Percentiles rank a stretch among this genome's conserved stretches.
Conservation (phyloP, 2,329 filamentous ascomycete genomes). For the Plectosphaerella sp. region DNA sequence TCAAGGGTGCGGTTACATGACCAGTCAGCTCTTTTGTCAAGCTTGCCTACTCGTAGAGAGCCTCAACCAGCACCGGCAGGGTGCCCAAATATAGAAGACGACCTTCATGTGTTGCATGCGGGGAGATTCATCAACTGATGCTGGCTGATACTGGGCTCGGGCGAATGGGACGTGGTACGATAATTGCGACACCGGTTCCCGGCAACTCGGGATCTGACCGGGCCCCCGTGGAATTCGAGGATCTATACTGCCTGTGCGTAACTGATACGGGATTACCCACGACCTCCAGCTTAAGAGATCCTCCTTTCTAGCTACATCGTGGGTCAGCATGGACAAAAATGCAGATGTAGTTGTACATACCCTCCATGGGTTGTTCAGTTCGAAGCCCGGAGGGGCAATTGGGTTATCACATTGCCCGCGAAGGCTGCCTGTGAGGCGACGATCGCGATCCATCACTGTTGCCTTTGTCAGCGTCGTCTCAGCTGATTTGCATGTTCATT, state of each 20-base stretch:
- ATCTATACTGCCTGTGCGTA: no score
- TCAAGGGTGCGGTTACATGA: slow-evolving; percentile 87
- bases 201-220: no score
- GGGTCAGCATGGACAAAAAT: slow-evolving; percentile 9
- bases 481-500: neutral
- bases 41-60: slow-evolving; percentile 87
- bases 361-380: slow-evolving; percentile 61
- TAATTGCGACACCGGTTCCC: no score
- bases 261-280: no score
- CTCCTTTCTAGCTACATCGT: slow-evolving; percentile 46
- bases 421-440: slow-evolving; percentile 53
- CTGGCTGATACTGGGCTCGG: no score
- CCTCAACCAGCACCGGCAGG: slow-evolving; percentile 72
- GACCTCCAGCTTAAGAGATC: slow-evolving; percentile 29
- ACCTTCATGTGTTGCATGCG: no score
- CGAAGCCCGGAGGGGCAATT: slow-evolving; percentile 54
- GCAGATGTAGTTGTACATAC: slow-evolving; percentile 31
- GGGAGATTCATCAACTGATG: no score
- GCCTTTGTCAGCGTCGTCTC: slow-evolving; percentile 3
- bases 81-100: slow-evolving; percentile 47
- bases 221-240: no score
- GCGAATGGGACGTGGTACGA: no score
- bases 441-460: slow-evolving; percentile 62
- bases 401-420: slow-evolving; percentile 54
- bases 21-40: slow-evolving; percentile 90